Conservation (phyloP, 345 rosid species). For the Mercurialis annua region DNA sequence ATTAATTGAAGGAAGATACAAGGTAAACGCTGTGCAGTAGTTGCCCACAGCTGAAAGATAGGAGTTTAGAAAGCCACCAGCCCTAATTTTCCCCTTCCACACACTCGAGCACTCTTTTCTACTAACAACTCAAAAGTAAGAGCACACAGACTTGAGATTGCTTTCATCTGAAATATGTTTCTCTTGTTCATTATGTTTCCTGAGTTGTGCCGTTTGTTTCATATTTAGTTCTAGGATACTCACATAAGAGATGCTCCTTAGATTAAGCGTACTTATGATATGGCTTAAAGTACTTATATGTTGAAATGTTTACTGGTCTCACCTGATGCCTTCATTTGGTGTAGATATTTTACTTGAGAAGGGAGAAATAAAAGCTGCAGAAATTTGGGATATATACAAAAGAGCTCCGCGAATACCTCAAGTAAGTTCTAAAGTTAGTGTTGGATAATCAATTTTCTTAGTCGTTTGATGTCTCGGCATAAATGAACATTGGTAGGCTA, state of each 20-base stretch:
- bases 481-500: background rate
- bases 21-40: too few species aligned
- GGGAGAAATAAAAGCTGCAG: constrained; percentile 70
- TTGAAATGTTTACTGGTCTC: background rate
- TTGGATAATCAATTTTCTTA: constrained; percentile 7
- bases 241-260: background rate
- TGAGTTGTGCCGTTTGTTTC: background rate
- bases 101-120: too few species aligned
- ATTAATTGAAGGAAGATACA: too few species aligned
- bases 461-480: background rate
- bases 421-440: constrained; percentile 35
- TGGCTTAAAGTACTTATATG: background rate
- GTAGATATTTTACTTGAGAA: constrained; percentile 79
- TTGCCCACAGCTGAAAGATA: too few species aligned
- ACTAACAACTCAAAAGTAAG: too few species aligned
- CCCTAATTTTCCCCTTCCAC: too few species aligned
- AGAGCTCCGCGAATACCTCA: constrained; percentile 70
- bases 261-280: background rate
- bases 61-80: too few species aligned
- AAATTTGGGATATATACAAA: constrained; percentile 80
- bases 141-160: too few species aligned
- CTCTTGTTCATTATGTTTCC: background rate
- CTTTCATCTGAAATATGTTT: too few species aligned
- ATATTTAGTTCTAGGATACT: background rate
- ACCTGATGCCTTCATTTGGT: constrained; percentile 14